phyloP scores from a whole-genome alignment of 371 early-diverging fungal genomes.

The Mortierella sp. region DNA sequence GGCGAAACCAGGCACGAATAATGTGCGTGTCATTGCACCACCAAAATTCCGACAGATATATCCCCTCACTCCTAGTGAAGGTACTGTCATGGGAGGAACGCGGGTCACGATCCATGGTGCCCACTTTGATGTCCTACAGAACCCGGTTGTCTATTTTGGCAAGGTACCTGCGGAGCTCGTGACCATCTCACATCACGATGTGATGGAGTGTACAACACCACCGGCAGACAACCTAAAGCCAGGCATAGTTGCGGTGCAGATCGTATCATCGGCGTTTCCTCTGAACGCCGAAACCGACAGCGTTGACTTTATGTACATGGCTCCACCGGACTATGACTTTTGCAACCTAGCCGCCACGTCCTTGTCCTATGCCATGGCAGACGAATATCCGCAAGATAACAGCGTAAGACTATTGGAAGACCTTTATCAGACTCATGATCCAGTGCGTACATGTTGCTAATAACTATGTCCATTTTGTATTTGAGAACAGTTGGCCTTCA shows the following conservation, averaged over 20 bases:
- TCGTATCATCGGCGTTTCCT: constrained; percentile 23
- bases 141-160: constrained; percentile 49
- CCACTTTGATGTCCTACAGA: constrained; percentile 39
- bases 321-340: constrained; percentile 46
- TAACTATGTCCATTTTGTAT: no score
- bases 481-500: constrained; percentile 40
- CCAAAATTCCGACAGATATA: constrained; percentile 47
- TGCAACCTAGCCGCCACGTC: constrained; percentile 49
- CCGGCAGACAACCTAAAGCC: constrained; percentile 46
- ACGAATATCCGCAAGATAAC: constrained; percentile 47
- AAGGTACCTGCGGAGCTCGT: constrained; percentile 45
- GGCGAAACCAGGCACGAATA: neutral
- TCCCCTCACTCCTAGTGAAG: constrained; percentile 49
- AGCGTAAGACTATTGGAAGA: constrained; percentile 19
- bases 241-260: constrained; percentile 44
- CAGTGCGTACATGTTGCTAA: no score
- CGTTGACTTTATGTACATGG: constrained; percentile 53
- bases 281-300: constrained; percentile 20
- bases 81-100: constrained; percentile 48
- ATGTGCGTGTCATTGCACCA: constrained; percentile 1
- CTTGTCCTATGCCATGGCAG: constrained; percentile 47
- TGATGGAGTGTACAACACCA: constrained; percentile 54
- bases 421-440: no score
- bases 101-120: constrained; percentile 50
- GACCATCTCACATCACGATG: constrained; percentile 50